Percentiles rank a stretch among this genome's conserved stretches.
Conservation (phyloP, 1,284 basidiomycete species). For the Ceratobasidium sp. region DNA sequence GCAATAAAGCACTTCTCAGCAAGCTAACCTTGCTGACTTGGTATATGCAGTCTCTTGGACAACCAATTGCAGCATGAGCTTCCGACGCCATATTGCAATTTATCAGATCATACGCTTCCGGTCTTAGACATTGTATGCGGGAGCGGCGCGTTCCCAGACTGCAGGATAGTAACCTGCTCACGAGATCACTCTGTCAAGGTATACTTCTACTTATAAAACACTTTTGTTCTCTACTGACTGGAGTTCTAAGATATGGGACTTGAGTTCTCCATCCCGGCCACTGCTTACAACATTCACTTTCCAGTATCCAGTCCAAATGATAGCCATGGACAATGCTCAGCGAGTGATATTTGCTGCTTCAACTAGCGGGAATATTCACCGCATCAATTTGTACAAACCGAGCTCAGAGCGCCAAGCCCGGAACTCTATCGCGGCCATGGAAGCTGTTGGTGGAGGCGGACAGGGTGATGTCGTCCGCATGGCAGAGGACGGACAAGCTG, state of each 20-base stretch:
- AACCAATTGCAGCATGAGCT: constrained; percentile 74
- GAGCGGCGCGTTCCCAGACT: constrained; percentile 79
- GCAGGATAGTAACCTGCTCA: constrained; percentile 82
- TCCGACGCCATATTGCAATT: constrained; percentile 78
- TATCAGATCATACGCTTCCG: constrained; percentile 92
- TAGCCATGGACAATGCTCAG: constrained; percentile 86
- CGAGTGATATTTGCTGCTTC: constrained; percentile 88
- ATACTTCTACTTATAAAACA: constrained; percentile 37
- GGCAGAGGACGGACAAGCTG: constrained; percentile 61
- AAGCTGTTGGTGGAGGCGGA: constrained; percentile 79
- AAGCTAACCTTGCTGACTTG: constrained; percentile 26
- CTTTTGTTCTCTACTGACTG: constrained; percentile 46
- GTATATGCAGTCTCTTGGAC: constrained; percentile 63
- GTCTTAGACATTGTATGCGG: constrained; percentile 86
- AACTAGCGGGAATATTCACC: constrained; percentile 73
- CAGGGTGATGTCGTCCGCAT: constrained; percentile 73
- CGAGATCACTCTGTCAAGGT: constrained; percentile 95
- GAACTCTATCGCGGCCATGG: constrained; percentile 53
- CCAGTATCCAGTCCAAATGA: constrained; percentile 71
- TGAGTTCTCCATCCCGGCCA: constrained; percentile 67
- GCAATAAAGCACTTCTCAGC: constrained; percentile 51
- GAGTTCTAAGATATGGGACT: constrained; percentile 76
- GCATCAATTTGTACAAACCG: constrained; percentile 81
- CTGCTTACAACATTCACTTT: constrained; percentile 89
- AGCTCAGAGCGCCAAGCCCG: constrained; percentile 60